A percentile compares a stretch with the other conserved stretches of the same genome.
phyloP scores from a whole-genome alignment of 352 stramenopile species.

The Globisporangium emineosum region DNA sequence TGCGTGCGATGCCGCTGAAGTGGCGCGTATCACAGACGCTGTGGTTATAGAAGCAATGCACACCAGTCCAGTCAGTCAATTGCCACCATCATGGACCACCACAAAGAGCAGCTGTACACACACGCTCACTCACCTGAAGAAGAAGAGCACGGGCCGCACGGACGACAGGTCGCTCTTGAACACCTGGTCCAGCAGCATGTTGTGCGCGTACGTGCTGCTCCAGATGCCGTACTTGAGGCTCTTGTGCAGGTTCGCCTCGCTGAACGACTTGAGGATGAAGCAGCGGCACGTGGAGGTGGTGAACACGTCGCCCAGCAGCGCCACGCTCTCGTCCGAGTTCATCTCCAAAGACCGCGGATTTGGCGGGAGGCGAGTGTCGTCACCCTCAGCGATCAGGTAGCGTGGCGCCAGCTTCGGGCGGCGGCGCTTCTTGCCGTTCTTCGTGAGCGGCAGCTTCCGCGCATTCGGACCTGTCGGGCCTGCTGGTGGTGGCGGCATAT shows the following conservation, averaged over 20 bases:
- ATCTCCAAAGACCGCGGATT: slow-evolving; percentile 1
- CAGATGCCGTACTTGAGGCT: slow-evolving; percentile 83
- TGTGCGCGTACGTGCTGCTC: slow-evolving; percentile 73
- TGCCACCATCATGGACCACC: no score
- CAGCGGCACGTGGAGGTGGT: slow-evolving; percentile 62
- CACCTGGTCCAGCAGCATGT: slow-evolving; percentile 61
- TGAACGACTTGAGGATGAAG: slow-evolving; percentile 86
- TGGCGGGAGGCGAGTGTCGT: not conserved
- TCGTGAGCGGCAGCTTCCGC: slow-evolving; percentile 14
- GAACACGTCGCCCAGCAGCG: slow-evolving; percentile 54
- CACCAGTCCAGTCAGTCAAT: not conserved
- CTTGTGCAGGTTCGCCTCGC: slow-evolving; percentile 83
- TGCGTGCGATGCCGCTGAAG: slow-evolving; percentile 74
- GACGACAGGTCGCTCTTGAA: slow-evolving; percentile 69
- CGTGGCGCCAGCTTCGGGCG: slow-evolving; percentile 46
- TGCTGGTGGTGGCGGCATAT: not conserved
- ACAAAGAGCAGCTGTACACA: not conserved
- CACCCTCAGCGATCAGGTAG: slow-evolving; percentile 16
- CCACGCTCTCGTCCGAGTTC: slow-evolving; percentile 24
- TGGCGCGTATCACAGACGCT: slow-evolving; percentile 76
- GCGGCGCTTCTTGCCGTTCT: slow-evolving; percentile 25
- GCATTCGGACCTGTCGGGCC: not conserved
- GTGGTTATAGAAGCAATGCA: not conserved
- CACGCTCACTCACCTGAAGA: slow-evolving; percentile 55
- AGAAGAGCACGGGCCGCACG: slow-evolving; percentile 64